A percentile compares a stretch with the other conserved stretches of the same genome.
These are phyloP conservation scores for Cephaloascus fragrans DNA, from an alignment of 805 yeast species.

Conservation along the genomic window DNA sequence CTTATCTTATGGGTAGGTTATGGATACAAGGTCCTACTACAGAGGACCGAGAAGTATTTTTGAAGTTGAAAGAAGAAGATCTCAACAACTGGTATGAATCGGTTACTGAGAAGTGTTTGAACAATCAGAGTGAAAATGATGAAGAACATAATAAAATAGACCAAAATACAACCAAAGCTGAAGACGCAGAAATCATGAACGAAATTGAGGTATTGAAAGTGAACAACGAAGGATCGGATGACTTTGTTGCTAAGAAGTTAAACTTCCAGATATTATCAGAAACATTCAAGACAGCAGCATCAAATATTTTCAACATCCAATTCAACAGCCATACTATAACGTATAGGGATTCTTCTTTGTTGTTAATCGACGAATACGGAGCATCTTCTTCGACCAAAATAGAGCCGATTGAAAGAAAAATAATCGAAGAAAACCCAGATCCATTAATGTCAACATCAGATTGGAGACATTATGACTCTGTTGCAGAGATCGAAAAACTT, in stretches of 20 bases:
- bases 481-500: constrained; percentile 46
- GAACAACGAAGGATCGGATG: constrained; percentile 3
- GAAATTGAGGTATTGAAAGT: neutral
- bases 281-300: constrained; percentile 10
- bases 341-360: constrained; percentile 1
- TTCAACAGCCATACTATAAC: constrained; percentile 6
- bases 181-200: neutral
- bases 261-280: constrained; percentile 7
- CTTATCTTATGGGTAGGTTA: constrained; percentile 70
- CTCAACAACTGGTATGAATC: constrained; percentile 1
- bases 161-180: neutral
- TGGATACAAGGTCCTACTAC: constrained; percentile 87
- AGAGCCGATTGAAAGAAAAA: constrained; percentile 42
- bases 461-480: constrained; percentile 67
- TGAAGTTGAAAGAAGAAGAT: constrained; percentile 5
- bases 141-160: neutral
- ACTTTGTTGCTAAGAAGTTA: constrained; percentile 6
- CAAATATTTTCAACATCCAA: constrained; percentile 9
- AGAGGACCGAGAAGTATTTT: constrained; percentile 23
- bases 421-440: constrained; percentile 57
- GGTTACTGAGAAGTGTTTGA: constrained; percentile 1
- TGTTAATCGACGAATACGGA: constrained; percentile 24
- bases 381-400: constrained; percentile 17
- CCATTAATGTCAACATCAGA: constrained; percentile 39
- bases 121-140: constrained; percentile 1